Percentiles rank a stretch among this genome's conserved stretches.
These are phyloP conservation scores for Aegilops umbellulata DNA, from an alignment of 176 grass and related monocot genomes.

Conservation along the genomic window DNA sequence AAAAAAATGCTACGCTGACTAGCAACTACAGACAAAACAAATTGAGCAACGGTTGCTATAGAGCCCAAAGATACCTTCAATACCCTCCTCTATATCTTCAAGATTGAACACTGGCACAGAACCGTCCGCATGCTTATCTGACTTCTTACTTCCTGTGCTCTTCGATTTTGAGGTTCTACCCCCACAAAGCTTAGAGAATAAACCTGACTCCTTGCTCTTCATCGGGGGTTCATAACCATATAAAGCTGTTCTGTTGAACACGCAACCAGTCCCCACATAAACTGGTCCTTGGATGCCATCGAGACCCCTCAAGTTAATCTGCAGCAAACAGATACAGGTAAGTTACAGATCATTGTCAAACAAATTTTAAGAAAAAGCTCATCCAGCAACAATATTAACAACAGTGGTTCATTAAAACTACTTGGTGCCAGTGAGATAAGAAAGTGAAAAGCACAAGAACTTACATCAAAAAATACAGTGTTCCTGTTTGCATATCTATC, in stretches of 20 bases:
- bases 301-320: slow-evolving; percentile 99
- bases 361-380: not conserved
- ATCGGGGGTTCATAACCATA: slow-evolving; percentile 97
- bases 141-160: slow-evolving; percentile 81
- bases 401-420: not conserved
- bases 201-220: slow-evolving; percentile 61
- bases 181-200: slow-evolving; percentile 74
- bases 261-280: slow-evolving; percentile 97
- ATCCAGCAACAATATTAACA: slow-evolving; percentile 28
- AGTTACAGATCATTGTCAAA: slow-evolving; percentile 25
- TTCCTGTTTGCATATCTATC: slow-evolving; percentile 98
- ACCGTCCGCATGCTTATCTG: slow-evolving; percentile 80
- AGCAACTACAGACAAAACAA: not conserved
- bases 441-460: slow-evolving; percentile 16
- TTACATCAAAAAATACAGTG: slow-evolving; percentile 99
- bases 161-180: slow-evolving; percentile 60
- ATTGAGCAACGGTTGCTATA: not conserved
- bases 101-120: slow-evolving; percentile 94
- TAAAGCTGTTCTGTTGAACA: slow-evolving; percentile 92
- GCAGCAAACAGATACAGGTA: slow-evolving; percentile 29
- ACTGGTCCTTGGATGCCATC: slow-evolving; percentile 96
- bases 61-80: slow-evolving; percentile 69
- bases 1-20: not conserved
- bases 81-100: slow-evolving; percentile 96
- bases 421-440: not conserved